phyloP scores from a whole-genome alignment of 441 rosid genomes.

The Omphalea diandra region DNA sequence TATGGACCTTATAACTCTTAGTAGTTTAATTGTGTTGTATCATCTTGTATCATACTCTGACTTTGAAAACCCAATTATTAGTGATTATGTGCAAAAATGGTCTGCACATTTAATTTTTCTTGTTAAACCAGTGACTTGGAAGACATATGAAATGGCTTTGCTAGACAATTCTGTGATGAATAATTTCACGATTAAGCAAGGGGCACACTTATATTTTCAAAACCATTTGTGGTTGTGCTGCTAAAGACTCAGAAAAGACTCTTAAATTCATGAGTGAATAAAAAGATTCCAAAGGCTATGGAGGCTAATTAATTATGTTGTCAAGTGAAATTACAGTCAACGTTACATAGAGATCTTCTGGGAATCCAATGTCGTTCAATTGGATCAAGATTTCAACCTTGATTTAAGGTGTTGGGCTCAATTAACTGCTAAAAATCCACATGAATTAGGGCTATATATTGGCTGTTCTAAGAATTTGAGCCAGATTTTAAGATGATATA shows the following conservation, averaged over 20 bases:
- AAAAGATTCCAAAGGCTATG: conserved; percentile 1
- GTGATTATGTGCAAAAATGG: not conserved
- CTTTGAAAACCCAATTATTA: not conserved
- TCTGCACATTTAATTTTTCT: not conserved
- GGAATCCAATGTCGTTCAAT: not conserved
- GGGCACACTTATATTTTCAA: not conserved
- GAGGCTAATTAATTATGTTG: not conserved
- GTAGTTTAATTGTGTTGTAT: not conserved
- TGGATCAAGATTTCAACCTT: not conserved
- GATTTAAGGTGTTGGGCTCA: not conserved
- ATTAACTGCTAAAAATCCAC: conserved; percentile 3
- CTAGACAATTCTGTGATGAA: not conserved
- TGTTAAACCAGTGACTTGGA: not conserved
- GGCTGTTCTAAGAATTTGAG: not conserved
- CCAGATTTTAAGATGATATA: not conserved
- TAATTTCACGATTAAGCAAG: not conserved
- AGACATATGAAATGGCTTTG: conserved; percentile 9
- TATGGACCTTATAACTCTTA: not conserved
- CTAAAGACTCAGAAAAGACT: not conserved
- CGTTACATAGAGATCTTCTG: not conserved
- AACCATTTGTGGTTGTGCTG: not conserved
- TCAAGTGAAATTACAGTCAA: not conserved
- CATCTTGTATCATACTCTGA: not conserved
- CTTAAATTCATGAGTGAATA: not conserved
- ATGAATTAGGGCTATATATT: not conserved